Conservation (phyloP, 306 rosid species). For the Pyrus bretschneideri region DNA sequence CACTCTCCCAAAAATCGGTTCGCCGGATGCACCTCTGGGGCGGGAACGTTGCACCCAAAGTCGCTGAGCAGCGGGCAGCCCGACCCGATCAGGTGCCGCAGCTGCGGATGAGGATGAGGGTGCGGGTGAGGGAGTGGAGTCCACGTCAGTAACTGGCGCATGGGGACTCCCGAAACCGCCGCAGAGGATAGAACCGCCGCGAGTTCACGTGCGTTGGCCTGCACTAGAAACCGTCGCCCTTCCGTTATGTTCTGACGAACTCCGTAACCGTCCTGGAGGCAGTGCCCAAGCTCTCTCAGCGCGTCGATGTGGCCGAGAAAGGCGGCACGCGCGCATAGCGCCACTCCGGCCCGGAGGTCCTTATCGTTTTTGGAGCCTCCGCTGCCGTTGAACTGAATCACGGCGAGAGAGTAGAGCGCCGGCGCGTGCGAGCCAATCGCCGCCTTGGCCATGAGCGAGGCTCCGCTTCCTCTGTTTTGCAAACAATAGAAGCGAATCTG, state of each 20-base stretch:
- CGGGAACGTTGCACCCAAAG: constrained; percentile 86
- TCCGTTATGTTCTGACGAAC: constrained; percentile 72
- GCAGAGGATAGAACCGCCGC: constrained; percentile 55
- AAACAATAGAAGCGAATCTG: constrained; percentile 95
- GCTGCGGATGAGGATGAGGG: constrained; percentile 25
- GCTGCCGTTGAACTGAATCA: constrained; percentile 95
- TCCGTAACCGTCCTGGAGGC: constrained; percentile 95
- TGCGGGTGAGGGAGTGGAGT: constrained; percentile 19
- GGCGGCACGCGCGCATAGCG: constrained; percentile 86
- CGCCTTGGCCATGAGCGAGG: constrained; percentile 80
- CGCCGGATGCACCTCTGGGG: constrained; percentile 68
- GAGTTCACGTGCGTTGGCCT: constrained; percentile 89
- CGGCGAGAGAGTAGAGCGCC: constrained; percentile 75
- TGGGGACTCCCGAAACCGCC: not conserved
- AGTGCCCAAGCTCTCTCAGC: constrained; percentile 83
- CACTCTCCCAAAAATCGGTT: constrained; percentile 62
- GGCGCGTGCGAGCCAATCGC: constrained; percentile 87
- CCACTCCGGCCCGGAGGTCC: constrained; percentile 81
- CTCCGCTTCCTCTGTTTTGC: constrained; percentile 72
- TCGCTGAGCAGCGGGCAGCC: constrained; percentile 77
- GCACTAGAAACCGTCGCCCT: constrained; percentile 74
- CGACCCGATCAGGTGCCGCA: constrained; percentile 27
- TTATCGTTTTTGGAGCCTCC: constrained; percentile 83
- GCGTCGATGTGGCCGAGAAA: constrained; percentile 90
- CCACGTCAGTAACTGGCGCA: constrained; percentile 47